phyloP scores from a whole-genome alignment of 495 filamentous ascomycete genomes.

The Rusavskia elegans region DNA sequence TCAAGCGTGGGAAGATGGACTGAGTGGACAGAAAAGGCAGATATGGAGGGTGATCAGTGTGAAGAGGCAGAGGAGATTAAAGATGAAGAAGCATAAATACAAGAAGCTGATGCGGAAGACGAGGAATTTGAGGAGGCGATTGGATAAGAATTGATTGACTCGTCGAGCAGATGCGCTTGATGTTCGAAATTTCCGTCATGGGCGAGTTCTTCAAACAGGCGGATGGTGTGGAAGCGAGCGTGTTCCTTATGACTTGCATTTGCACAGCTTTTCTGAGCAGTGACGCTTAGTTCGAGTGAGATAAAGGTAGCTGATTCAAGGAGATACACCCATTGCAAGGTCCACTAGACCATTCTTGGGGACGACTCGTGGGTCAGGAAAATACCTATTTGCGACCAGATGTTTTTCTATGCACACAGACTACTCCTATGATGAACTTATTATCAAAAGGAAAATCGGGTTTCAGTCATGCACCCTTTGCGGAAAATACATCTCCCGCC shows the following conservation, averaged over 20 bases:
- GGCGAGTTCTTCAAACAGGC: too few relatives aligned
- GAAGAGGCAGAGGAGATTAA: slow-evolving; percentile 69
- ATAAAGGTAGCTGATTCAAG: too few relatives aligned
- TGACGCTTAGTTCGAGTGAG: too few relatives aligned
- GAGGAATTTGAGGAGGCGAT: slow-evolving; percentile 71
- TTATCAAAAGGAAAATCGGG: not conserved
- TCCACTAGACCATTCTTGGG: too few relatives aligned
- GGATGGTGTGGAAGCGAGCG: too few relatives aligned
- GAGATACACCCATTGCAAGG: too few relatives aligned
- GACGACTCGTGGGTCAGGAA: too few relatives aligned
- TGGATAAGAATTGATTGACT: slow-evolving; percentile 39
- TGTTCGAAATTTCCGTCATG: not conserved
- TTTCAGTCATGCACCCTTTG: not conserved
- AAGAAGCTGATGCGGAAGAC: slow-evolving; percentile 97
- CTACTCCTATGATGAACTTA: not conserved
- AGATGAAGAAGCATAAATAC: slow-evolving; percentile 99
- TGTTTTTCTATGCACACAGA: not conserved
- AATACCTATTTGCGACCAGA: not conserved
- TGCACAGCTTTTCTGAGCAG: too few relatives aligned
- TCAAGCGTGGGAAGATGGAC: slow-evolving; percentile 29
- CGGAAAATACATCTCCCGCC: too few relatives aligned
- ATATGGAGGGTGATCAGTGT: slow-evolving; percentile 60
- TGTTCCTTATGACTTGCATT: too few relatives aligned
- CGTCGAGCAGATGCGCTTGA: slow-evolving; percentile 3
- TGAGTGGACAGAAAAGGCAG: slow-evolving; percentile 9